Evolutionary conservation across 2,329 filamentous ascomycete species (phyloP), one percentile per base, ranked within the genome.

Genomic region (Exophiala oligosperma): DNA sequence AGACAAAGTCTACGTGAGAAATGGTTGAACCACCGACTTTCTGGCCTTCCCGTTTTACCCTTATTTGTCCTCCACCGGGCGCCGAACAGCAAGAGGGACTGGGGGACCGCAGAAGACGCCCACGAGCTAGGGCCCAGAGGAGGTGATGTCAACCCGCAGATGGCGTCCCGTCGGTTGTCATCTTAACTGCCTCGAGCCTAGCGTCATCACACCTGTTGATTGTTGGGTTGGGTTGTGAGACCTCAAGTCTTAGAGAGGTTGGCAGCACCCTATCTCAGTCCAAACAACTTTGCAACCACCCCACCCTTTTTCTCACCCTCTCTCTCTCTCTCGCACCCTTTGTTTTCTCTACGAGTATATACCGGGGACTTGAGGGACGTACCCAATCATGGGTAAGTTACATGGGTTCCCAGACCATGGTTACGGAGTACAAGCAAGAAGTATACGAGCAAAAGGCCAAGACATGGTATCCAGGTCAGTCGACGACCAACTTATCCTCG

Each of bases 61-160:
- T 38, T 24, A n/a, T 23, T n/a, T 11, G 28, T 17, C 46, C 28
- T 14, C 46, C 12, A 23, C 46, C 24, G 52, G 21, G 32, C 23
- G 4, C 4, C 32, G 11, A 29, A 48, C 41, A 17, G 8, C 29
- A 48, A 54, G 43, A 48, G 17, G 29, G 40, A 17, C 43, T 48
- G 48, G 44, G 17, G 46, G 52, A 49, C 44, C 17, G 7, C 17
- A 37, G 28, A 3, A 35, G 14, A 54, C 12, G 52, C n/a, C 49
- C 49, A 4, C 46, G 54, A 48, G 52, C 17, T 35, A 9, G n/a
- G 6, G 41, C 24, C 44, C 9, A 38, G 32, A 56, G 44, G 44
- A 46, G 47, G 54, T 60, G 58, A 60, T 60, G 58, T 60, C 58
- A 60, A 60, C 54, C 24, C 32, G 54, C 58, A 60, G 58, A 44